Conservation (phyloP, 2,329 filamentous ascomycete species). For the Chaetothyriales sp. region DNA sequence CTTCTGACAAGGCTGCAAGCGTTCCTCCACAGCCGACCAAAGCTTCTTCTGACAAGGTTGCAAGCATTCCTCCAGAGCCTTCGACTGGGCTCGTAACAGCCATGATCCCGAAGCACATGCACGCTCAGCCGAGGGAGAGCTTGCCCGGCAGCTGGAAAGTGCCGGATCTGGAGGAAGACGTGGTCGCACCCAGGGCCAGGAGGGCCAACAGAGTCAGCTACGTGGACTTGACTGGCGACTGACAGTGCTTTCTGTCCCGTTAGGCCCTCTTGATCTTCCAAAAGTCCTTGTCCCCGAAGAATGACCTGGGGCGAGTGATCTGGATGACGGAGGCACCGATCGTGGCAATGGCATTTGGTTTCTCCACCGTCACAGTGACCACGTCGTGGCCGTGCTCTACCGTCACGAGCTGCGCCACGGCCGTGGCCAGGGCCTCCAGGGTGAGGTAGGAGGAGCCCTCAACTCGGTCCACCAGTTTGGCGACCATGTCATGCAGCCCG, state of each 20-base stretch:
- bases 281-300: conserved; percentile 24
- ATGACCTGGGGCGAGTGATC: conserved; percentile 31
- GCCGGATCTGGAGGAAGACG: conserved; percentile 12
- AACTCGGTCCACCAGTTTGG: conserved; percentile 28
- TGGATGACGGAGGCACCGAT: conserved; percentile 35
- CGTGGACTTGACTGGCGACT: conserved; percentile 14
- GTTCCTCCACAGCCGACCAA: background rate
- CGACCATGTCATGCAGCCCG: conserved; percentile 24
- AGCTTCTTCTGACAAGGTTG: background rate
- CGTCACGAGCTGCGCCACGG: conserved; percentile 32
- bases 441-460: conserved; percentile 35
- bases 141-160: conserved; percentile 23
- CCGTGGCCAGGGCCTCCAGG: conserved; percentile 36
- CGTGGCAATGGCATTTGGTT: conserved; percentile 36
- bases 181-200: background rate
- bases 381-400: conserved; percentile 30
- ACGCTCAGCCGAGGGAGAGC: conserved; percentile 21
- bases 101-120: conserved; percentile 9
- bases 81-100: conserved; percentile 2
- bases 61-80: conserved; percentile 1
- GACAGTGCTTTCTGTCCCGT: background rate
- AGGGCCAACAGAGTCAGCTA: conserved; percentile 11
- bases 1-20: background rate
- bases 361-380: conserved; percentile 34
- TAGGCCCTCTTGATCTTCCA: conserved; percentile 17